Percentiles rank a stretch among this genome's conserved stretches.
Evolutionary conservation across 2,329 filamentous ascomycete species (phyloP).

Genomic region (Ophiobolus disseminans): DNA sequence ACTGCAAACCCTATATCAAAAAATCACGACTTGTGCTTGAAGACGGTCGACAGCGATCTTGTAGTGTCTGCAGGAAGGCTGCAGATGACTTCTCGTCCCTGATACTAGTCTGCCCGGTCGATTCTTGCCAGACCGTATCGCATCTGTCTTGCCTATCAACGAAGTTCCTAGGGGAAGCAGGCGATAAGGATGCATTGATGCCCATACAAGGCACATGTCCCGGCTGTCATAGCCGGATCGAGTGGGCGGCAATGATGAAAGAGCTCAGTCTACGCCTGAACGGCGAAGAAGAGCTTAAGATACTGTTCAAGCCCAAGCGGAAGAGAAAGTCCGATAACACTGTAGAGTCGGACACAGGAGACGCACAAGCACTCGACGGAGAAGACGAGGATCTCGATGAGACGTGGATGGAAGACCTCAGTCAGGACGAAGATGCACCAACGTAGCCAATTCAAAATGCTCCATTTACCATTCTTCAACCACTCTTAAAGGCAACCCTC

Average conservation of each 20-base stretch:
- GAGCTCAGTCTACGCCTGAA: slow-evolving; percentile 78
- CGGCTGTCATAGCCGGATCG: slow-evolving; percentile 65
- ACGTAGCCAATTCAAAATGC: neutral
- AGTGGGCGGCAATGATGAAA: slow-evolving; percentile 81
- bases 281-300: slow-evolving; percentile 72
- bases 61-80: slow-evolving; percentile 57
- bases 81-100: slow-evolving; percentile 51
- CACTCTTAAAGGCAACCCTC: slow-evolving; percentile 26
- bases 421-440: slow-evolving; percentile 34
- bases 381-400: slow-evolving; percentile 45
- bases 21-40: slow-evolving; percentile 53
- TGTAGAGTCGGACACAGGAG: slow-evolving; percentile 17
- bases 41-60: slow-evolving; percentile 37
- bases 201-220: slow-evolving; percentile 76
- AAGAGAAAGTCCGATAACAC: slow-evolving; percentile 40
- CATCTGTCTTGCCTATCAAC: slow-evolving; percentile 65
- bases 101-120: slow-evolving; percentile 60
- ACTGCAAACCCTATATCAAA: slow-evolving; percentile 58
- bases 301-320: slow-evolving; percentile 67
- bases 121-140: slow-evolving; percentile 56
- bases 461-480: slow-evolving; percentile 40
- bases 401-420: slow-evolving; percentile 42
- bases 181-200: slow-evolving; percentile 57
- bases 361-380: slow-evolving; percentile 24
- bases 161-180: slow-evolving; percentile 56